A percentile compares a stretch with the other conserved stretches of the same genome.
Evolutionary conservation across 2,329 filamentous ascomycete genomes (phyloP).

Genomic region (Curvularia eragrostidis): DNA sequence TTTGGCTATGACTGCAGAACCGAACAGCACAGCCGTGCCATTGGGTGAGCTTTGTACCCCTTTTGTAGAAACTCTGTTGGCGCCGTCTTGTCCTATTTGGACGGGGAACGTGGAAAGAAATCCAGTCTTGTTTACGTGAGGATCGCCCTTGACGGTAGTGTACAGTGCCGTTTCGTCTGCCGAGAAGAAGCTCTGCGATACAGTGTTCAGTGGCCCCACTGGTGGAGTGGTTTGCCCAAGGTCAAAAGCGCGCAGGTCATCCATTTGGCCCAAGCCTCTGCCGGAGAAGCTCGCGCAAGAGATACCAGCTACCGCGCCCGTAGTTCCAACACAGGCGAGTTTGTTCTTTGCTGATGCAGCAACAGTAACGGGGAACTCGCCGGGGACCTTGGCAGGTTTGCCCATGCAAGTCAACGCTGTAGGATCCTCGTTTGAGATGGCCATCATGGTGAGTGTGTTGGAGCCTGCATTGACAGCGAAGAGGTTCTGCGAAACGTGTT

Average conservation of each 20-base stretch:
- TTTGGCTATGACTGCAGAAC: slow-evolving; percentile 57
- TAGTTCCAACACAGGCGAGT: slow-evolving; percentile 50
- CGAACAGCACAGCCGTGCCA: slow-evolving; percentile 66
- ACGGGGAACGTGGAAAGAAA: slow-evolving; percentile 63
- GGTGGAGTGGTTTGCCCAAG: slow-evolving; percentile 66
- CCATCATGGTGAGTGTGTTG: slow-evolving; percentile 50
- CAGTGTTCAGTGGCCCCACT: slow-evolving; percentile 62
- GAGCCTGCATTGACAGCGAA: slow-evolving; percentile 60
- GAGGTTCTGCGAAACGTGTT: slow-evolving; percentile 50
- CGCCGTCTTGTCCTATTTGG: neutral
- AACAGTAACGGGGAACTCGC: slow-evolving; percentile 51
- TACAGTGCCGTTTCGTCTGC: slow-evolving; percentile 60
- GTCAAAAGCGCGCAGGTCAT: slow-evolving; percentile 51
- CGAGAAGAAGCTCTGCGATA: slow-evolving; percentile 68
- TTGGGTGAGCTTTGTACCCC: slow-evolving; percentile 53
- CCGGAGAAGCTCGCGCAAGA: slow-evolving; percentile 46
- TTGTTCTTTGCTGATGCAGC: slow-evolving; percentile 46
- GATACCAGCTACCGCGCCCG: slow-evolving; percentile 46
- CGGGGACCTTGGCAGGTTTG: slow-evolving; percentile 41
- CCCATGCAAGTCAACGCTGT: slow-evolving; percentile 42
- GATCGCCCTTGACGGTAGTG: slow-evolving; percentile 67
- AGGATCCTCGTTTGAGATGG: slow-evolving; percentile 41
- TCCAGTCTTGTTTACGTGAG: slow-evolving; percentile 61
- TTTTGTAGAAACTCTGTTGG: slow-evolving; percentile 20
- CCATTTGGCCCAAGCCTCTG: slow-evolving; percentile 44